Base-by-base conservation (phyloP, 345 rosid genomes). In the Raphanus sativus region DNA sequence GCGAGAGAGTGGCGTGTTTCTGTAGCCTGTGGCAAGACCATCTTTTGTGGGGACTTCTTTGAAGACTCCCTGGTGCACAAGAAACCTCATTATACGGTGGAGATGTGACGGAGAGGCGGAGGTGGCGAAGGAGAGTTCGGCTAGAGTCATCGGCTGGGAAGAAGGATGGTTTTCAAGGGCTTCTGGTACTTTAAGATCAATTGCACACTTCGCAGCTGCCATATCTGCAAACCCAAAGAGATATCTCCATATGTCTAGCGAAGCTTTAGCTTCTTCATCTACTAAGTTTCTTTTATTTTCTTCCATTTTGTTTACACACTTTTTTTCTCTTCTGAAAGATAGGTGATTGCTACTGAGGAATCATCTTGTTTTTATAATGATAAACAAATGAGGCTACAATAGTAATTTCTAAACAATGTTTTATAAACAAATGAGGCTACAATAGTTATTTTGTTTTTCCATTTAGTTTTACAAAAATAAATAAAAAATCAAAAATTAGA, bases 181-280 rank as follows among this genome's bases (percentile, higher is more conserved):
- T 4, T 91, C 95, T 3, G 93, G 84, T 63, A 91, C 83, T 32
- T 88, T 88, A 3, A 91, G 91, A 66, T 93, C 91, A 17, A 89
- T 84, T 64, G 92, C 96, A 73, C 98, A 91, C 77, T 87, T 93
- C 13, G 87, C 87, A 8, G 76, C 92, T 36, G 92, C 93, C 40
- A 81, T 78, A 4, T 87, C 85, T 3, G 78, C 65, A 70, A 82
- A 85, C 1, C 93, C 95, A 1, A 89, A 80, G 16, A 69, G 58
- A 75, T 84, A 87, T 7, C 65, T 85, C 92, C 90, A 89, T 8
- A 86, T 76, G 28, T 88, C 88, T 16, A 84, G 65, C 61, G 76
- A 80, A 42, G 89, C 91, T 62, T 42, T 30, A 17, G 64, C 85
- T 66, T 87, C 89, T 75, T 78, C 85, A 15, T 79, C 79, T 62